Percentiles rank a stretch among this genome's conserved stretches.
Evolutionary conservation across 2,329 filamentous ascomycete species (phyloP).

Genomic region (Lasiodiplodia hormozganensis): DNA sequence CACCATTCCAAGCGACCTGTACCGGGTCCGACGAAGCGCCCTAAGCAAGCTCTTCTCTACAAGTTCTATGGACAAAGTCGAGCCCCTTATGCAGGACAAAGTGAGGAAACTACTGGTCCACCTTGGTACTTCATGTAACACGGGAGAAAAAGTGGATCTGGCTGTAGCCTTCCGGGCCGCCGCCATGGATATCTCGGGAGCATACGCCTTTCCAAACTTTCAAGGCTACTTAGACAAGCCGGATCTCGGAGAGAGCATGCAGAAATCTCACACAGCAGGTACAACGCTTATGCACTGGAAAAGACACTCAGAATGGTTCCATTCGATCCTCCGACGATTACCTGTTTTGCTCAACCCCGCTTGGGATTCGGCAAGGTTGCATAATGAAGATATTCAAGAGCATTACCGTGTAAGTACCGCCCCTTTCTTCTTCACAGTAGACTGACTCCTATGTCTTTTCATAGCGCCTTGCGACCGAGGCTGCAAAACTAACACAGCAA

Average conservation of each 20-base stretch:
- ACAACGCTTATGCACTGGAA: slow-evolving; percentile 5
- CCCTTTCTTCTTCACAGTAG: too few relatives aligned
- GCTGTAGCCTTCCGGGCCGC: not conserved
- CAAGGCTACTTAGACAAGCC: slow-evolving; percentile 2
- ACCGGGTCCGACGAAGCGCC: slow-evolving; percentile 34
- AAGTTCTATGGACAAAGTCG: slow-evolving; percentile 23
- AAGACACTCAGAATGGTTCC: not conserved
- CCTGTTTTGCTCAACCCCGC: not conserved
- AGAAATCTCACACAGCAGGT: not conserved
- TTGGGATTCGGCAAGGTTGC: not conserved
- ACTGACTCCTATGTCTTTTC: not conserved
- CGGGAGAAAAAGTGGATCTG: not conserved
- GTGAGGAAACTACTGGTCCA: slow-evolving; percentile 29
- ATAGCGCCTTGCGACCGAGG: not conserved
- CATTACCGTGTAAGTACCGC: not conserved
- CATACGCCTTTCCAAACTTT: not conserved
- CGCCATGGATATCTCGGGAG: not conserved
- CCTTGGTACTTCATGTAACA: slow-evolving; percentile 11
- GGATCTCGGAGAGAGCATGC: not conserved
- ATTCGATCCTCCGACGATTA: not conserved
- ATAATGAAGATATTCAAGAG: not conserved
- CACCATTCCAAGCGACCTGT: slow-evolving; percentile 27
- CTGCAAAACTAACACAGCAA: not conserved
- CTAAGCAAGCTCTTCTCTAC: slow-evolving; percentile 31
- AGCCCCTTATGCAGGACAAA: slow-evolving; percentile 28